A percentile compares a stretch with the other conserved stretches of the same genome.
These are phyloP conservation scores for Thielaviopsis cerberus DNA, from an alignment of 2,329 filamentous ascomycete species.

Conservation along the genomic window DNA sequence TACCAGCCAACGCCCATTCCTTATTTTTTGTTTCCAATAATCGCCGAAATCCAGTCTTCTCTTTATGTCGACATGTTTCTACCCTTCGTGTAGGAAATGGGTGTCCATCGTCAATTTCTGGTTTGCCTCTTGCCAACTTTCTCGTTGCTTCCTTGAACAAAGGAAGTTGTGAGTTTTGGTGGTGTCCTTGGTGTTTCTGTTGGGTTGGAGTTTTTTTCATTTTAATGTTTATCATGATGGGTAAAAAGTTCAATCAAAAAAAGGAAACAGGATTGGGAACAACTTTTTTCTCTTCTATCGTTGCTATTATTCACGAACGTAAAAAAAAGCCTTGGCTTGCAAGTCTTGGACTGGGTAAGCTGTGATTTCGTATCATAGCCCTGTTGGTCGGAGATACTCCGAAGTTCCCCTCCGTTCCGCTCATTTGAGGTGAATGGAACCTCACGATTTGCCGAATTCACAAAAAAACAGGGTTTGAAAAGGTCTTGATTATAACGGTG, in stretches of 20 bases:
- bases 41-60: neutral
- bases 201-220: neutral
- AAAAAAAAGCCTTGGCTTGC: neutral
- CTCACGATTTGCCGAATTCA: neutral
- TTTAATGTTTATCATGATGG: slow-evolving; percentile 4
- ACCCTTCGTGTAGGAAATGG: neutral
- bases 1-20: slow-evolving; percentile 6
- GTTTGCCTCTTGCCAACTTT: neutral
- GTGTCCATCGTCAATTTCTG: neutral
- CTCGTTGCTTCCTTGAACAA: neutral
- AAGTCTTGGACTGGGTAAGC: neutral
- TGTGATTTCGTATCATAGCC: neutral
- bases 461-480: slow-evolving; percentile 6
- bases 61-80: neutral
- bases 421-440: neutral
- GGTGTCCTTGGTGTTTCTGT: neutral
- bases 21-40: slow-evolving; percentile 4
- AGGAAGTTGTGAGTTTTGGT: neutral
- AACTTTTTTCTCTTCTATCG: slow-evolving; percentile 1
- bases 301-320: neutral
- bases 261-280: slow-evolving; percentile 5
- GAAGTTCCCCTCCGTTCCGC: neutral
- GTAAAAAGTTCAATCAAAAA: slow-evolving; percentile 5
- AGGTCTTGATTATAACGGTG: slow-evolving; percentile 3
- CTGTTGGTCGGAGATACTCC: neutral